Base-by-base conservation (phyloP, 306 rosid species). In the Gleditsia sinensis region DNA sequence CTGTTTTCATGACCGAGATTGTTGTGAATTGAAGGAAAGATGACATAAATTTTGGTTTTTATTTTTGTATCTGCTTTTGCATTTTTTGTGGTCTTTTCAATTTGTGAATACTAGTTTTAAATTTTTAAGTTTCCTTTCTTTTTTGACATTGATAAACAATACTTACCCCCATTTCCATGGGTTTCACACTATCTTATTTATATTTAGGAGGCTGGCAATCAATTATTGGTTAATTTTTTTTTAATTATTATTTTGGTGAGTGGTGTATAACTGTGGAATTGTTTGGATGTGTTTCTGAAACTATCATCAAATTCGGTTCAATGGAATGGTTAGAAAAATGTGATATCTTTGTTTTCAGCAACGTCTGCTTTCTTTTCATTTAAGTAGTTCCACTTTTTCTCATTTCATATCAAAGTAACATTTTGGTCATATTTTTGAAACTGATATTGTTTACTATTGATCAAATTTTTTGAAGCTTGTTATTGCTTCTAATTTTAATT, bases 41-140 rank as follows among this genome's bases (percentile, higher is more conserved):
- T 66, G 75, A 45, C 71, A 66, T 19, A 42, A 67, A 7, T 67
- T 34, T 56, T 72, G 13, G 55, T 69, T 49, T 74, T 19, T 27
- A 13, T 5, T 46, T 16, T 16, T 3, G 21, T 67, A 68, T 27
- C 42, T 23, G 34, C 68, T 33, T 61, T 24, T 57, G 71, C 20
- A 33, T 42, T 37, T 62, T 74, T 57, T 16, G 23, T 32, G 36
- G 45, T 51, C 24, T 75, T 60, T 53, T 33, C 56, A 61, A 51
- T 16, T 58, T 65, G 36, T 48, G 46, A 17, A 6, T 19, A 63
- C 49, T 43, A 46, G 46, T 30, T 55, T 65, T 57, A 8, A 34
- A 24, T 72, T 45, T 23, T 12, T 3, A 59, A 5, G 0, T 33
- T 40, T 6, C 21, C 14, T 53, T 79, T 65, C 21, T 6, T 53